phyloP scores from a whole-genome alignment of 345 rosid species.

The Draba incana region DNA sequence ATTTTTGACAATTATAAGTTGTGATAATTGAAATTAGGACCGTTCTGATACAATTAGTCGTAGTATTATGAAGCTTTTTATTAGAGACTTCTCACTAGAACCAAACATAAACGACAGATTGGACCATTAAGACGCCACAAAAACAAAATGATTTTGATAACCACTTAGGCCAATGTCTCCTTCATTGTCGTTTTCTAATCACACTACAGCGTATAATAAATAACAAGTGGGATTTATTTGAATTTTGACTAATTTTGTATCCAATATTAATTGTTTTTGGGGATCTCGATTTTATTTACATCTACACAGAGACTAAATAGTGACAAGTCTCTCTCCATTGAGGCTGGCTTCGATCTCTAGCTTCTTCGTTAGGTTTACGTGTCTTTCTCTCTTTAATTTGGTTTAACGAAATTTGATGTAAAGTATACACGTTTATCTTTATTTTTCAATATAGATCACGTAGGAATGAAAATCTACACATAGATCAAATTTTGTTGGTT shows the following conservation, averaged over 20 bases:
- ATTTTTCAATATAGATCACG: neutral
- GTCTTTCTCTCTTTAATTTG: conserved; percentile 6
- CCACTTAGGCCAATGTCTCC: conserved; percentile 36
- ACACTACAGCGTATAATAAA: conserved; percentile 2
- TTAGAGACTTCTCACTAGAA: conserved; percentile 14
- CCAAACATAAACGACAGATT: conserved; percentile 37
- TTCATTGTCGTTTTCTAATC: conserved; percentile 36
- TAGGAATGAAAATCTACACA: neutral
- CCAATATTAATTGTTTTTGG: conserved; percentile 8
- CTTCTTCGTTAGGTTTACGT: conserved; percentile 25
- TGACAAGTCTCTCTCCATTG: conserved; percentile 29
- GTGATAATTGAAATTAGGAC: neutral
- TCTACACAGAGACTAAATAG: conserved; percentile 12
- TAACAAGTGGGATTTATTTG: neutral
- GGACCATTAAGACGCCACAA: conserved; percentile 25
- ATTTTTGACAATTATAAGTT: conserved; percentile 5
- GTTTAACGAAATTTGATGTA: neutral
- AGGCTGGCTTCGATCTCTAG: conserved; percentile 8
- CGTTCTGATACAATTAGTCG: conserved; percentile 19
- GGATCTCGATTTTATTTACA: conserved; percentile 9
- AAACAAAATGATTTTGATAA: conserved; percentile 29
- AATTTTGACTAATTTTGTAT: neutral
- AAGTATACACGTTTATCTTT: neutral
- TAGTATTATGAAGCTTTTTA: conserved; percentile 14
- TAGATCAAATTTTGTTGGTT: neutral